phyloP scores from a whole-genome alignment of 208 protist genomes.

The Acanthamoeba castellanii region DNA sequence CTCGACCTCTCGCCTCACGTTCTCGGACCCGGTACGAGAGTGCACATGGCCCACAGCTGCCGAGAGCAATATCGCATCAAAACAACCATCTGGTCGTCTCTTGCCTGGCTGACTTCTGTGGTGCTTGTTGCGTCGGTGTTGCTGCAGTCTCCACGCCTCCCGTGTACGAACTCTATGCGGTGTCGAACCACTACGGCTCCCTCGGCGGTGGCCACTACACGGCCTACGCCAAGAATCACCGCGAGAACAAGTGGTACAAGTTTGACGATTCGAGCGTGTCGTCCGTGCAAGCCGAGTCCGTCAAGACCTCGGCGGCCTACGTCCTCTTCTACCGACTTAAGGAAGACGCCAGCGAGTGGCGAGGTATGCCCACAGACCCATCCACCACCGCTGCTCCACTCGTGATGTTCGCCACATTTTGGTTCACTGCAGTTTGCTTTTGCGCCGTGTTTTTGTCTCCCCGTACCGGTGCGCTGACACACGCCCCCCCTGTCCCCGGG shows the following conservation, averaged over 20 bases:
- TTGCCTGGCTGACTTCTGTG: too few species aligned
- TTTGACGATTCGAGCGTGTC: conserved; percentile 83
- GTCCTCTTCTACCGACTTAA: conserved; percentile 84
- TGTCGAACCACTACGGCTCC: conserved; percentile 87
- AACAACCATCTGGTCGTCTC: too few species aligned
- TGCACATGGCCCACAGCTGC: background rate
- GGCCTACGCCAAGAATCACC: conserved; percentile 79
- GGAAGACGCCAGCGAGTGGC: background rate
- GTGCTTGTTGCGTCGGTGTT: background rate
- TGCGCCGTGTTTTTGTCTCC: too few species aligned
- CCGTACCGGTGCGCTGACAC: too few species aligned
- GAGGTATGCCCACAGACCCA: background rate
- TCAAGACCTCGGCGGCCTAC: conserved; percentile 82
- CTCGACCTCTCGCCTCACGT: conserved; percentile 83
- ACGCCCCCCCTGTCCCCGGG: too few species aligned
- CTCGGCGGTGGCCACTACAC: too few species aligned
- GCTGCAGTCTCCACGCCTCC: conserved; percentile 16
- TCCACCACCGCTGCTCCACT: background rate
- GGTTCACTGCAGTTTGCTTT: too few species aligned
- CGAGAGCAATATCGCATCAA: background rate
- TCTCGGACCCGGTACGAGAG: background rate
- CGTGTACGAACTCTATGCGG: conserved; percentile 87
- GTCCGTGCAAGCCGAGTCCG: conserved; percentile 8
- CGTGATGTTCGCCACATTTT: background rate
- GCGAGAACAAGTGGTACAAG: conserved; percentile 81